Percentiles rank a stretch among this genome's conserved stretches.
Conservation (phyloP, 768 basidiomycete species). For the Lactifluus rugatus region DNA sequence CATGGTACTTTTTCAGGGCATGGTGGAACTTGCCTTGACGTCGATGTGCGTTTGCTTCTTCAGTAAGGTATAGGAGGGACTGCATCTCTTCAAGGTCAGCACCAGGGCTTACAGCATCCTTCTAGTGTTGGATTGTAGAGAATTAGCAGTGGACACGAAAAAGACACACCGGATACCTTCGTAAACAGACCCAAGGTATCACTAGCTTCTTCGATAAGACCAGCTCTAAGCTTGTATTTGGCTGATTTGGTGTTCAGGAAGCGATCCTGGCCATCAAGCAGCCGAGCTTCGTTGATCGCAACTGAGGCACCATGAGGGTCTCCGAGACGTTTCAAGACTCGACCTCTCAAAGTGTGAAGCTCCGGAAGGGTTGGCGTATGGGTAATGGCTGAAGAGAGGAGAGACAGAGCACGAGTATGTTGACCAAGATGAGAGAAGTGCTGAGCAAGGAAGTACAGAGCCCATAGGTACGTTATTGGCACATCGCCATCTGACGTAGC, state of each 20-base stretch:
- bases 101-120: conserved; percentile 67
- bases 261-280: conserved; percentile 87
- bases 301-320: conserved; percentile 67
- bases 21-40: conserved; percentile 56
- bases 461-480: conserved; percentile 87
- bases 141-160: background rate
- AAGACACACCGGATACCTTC: conserved; percentile 40
- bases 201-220: conserved; percentile 66
- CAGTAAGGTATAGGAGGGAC: conserved; percentile 74
- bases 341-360: conserved; percentile 70
- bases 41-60: conserved; percentile 67
- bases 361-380: conserved; percentile 96
- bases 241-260: conserved; percentile 91
- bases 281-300: conserved; percentile 69
- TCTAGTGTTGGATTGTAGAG: conserved; percentile 36
- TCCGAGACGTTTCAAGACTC: conserved; percentile 78
- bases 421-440: conserved; percentile 64
- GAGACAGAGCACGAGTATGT: conserved; percentile 40
- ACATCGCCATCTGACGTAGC: conserved; percentile 32
- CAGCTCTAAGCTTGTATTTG: conserved; percentile 83
- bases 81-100: conserved; percentile 94
- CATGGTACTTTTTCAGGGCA: conserved; percentile 79
- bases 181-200: conserved; percentile 80
- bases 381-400: conserved; percentile 53
- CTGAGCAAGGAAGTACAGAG: conserved; percentile 89